Conservation (phyloP, 345 rosid species). For the Sisymbrium altissimum region DNA sequence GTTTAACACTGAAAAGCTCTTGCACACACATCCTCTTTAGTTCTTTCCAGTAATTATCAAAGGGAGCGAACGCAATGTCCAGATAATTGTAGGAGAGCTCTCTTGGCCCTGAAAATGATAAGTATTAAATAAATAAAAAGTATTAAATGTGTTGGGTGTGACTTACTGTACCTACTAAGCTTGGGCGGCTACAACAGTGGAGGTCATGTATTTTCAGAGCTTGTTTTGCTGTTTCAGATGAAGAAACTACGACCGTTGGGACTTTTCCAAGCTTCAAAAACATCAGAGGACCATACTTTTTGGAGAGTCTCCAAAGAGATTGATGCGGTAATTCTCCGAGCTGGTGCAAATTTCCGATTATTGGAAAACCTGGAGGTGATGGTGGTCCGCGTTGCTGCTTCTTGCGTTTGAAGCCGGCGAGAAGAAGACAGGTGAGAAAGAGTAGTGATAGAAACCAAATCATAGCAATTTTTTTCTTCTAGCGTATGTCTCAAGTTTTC, state of each 20-base stretch:
- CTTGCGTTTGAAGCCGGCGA: background rate
- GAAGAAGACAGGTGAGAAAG: background rate
- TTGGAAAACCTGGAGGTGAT: conserved; percentile 41
- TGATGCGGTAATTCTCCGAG: conserved; percentile 30
- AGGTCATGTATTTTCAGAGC: conserved; percentile 42
- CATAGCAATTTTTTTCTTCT: background rate
- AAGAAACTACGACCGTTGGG: conserved; percentile 38
- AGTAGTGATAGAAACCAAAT: conserved; percentile 19
- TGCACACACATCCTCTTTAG: conserved; percentile 32
- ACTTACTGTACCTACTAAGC: background rate
- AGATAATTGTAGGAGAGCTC: conserved; percentile 42
- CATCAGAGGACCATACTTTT: conserved; percentile 47
- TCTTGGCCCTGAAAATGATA: conserved; percentile 17
- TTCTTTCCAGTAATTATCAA: conserved; percentile 44
- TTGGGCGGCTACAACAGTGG: conserved; percentile 44
- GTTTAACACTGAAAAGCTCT: conserved; percentile 40
- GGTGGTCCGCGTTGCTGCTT: background rate
- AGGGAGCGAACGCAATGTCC: conserved; percentile 47
- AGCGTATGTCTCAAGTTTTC: no score
- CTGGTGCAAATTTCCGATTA: conserved; percentile 46
- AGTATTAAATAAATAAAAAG: background rate
- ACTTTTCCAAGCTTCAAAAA: conserved; percentile 34
- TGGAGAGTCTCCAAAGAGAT: conserved; percentile 41
- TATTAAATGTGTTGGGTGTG: no score
- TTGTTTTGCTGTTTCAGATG: conserved; percentile 40